Base-by-base conservation (phyloP, 495 filamentous ascomycete species). In the Geopyxis carbonaria region DNA sequence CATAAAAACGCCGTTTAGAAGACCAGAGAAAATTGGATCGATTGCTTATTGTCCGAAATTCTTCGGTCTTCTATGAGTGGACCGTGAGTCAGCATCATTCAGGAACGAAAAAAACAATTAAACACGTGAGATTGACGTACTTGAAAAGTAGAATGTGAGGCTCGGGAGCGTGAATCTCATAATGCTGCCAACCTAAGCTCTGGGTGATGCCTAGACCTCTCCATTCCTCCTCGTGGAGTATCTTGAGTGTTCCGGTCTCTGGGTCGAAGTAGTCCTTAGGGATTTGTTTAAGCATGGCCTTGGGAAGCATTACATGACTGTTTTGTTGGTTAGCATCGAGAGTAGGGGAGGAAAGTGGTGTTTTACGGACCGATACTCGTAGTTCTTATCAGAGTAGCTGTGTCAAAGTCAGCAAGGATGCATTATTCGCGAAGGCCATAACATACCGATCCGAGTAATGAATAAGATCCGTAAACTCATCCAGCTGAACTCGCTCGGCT, bases 141-240 rank as follows among this genome's bases (percentile, higher is more conserved):
- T 97, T 97, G 70, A 97, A 97, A 10, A 97, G 70, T 22, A 97
- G 71, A 44, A 97, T 95, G 50, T 97, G 89, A 34, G 89, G 89
- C 64, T 97, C 89, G 24, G 89, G 89, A 59, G 93, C 91, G 57
- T 97, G 89, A 38, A 95, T 89, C 60, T 97, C 89, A 48, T 97
- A 97, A 61, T 97, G 89, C 55, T 94, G 86, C 89, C 89, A 97
- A 19, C 89, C 89, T 46, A 95, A 64, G 59, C 91, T 95, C 84
- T 95, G 39, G 45, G 87, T 95, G 46, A 97, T 97, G 21, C 89
- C 89, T 53, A 97, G 66, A 3, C 79, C 83, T 54, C 89, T 70
- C 89, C 89, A 97, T 59, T 97, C 89, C 35, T 95, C 91, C 60
- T 97, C 89, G 82, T 89, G 93, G 34, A 97, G 64, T 43, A 97